A percentile compares a stretch with the other conserved stretches of the same genome.
Evolutionary conservation across 352 stramenopile species (phyloP).

Genomic region (Phytophthora brassicae): DNA sequence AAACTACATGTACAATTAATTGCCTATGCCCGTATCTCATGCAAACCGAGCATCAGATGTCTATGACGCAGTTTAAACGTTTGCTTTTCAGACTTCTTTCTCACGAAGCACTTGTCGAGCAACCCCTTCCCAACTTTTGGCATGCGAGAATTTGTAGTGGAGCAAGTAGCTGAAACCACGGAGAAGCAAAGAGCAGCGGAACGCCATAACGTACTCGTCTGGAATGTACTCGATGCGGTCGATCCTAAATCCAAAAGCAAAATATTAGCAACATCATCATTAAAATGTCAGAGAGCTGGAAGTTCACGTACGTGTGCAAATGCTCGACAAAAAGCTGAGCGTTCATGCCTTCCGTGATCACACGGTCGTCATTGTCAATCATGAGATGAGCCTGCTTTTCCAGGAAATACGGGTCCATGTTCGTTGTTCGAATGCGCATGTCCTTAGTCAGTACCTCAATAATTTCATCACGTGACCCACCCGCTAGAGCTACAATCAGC

Average conservation of each 20-base stretch:
- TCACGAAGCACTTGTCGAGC: slow-evolving; percentile 66
- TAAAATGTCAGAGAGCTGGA: background rate
- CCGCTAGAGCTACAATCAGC: slow-evolving; percentile 82
- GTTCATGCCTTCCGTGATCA: slow-evolving; percentile 83
- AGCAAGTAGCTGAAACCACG: slow-evolving; percentile 84
- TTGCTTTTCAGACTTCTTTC: slow-evolving; percentile 25
- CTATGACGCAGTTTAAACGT: background rate
- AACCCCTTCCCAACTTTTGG: slow-evolving; percentile 75
- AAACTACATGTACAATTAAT: too few relatives aligned
- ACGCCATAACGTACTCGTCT: slow-evolving; percentile 89
- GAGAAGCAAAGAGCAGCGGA: slow-evolving; percentile 81
- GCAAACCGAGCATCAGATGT: background rate
- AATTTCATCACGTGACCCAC: slow-evolving; percentile 73
- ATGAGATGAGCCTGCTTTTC: slow-evolving; percentile 84
- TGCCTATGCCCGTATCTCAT: background rate
- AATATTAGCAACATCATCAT: slow-evolving; percentile 3
- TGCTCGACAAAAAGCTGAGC: slow-evolving; percentile 85
- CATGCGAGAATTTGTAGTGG: slow-evolving; percentile 87
- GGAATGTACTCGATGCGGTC: slow-evolving; percentile 81
- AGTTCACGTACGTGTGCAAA: slow-evolving; percentile 72
- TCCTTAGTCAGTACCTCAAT: slow-evolving; percentile 73
- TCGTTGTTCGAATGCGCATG: slow-evolving; percentile 73
- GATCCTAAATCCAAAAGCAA: slow-evolving; percentile 40
- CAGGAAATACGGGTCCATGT: slow-evolving; percentile 82
- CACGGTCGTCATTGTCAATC: slow-evolving; percentile 86